phyloP scores from a whole-genome alignment of 441 rosid genomes.

The Syzygium malaccense region DNA sequence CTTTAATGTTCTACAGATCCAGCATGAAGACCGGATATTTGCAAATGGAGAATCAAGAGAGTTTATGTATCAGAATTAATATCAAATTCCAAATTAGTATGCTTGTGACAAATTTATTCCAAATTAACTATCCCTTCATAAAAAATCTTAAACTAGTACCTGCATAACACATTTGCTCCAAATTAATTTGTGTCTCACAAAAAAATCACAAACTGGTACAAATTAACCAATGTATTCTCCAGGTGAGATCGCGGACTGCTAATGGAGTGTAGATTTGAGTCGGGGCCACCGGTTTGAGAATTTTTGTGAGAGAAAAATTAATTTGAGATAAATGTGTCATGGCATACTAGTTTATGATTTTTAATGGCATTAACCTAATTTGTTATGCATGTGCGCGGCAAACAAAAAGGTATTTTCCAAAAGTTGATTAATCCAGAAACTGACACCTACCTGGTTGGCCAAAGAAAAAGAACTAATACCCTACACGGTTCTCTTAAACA shows the following conservation, averaged over 20 bases:
- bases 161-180: background rate
- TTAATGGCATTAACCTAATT: background rate
- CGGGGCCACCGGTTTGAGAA: rapidly evolving
- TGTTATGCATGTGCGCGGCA: background rate
- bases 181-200: background rate
- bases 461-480: background rate
- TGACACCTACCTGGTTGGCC: background rate
- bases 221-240: background rate
- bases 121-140: too few species aligned
- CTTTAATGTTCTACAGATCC: background rate
- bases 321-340: background rate
- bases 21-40: background rate
- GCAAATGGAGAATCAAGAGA: background rate
- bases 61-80: background rate
- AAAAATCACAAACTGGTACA: background rate
- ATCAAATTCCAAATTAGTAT: background rate
- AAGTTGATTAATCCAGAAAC: background rate
- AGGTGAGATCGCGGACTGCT: background rate
- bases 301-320: background rate
- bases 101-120: too few species aligned
- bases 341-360: background rate
- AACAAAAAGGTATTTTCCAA: background rate
- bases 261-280: background rate
- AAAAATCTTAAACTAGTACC: background rate
- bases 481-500: background rate